A percentile compares a stretch with the other conserved stretches of the same genome.
Evolutionary conservation across 169 alveolate genomes (phyloP).

Genomic region (Prorocentrum cordatum): DNA sequence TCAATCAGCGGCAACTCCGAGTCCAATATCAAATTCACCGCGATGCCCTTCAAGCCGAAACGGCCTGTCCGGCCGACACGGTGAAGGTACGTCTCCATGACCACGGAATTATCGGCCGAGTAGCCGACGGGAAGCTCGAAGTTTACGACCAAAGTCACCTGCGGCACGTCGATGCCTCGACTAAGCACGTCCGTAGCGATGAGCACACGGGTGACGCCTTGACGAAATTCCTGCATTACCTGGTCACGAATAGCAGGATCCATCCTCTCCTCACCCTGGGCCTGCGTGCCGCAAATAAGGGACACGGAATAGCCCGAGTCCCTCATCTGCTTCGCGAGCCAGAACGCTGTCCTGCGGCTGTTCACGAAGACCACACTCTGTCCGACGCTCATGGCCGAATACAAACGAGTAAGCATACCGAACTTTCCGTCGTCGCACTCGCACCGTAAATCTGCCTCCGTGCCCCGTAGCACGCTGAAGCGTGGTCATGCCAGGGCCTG

Average conservation of each 20-base stretch:
- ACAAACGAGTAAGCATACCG: slow-evolving; percentile 86
- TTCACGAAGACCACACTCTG: slow-evolving; percentile 96
- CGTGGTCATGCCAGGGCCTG: background rate
- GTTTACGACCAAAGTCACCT: slow-evolving; percentile 86
- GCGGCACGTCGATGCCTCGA: slow-evolving; percentile 98
- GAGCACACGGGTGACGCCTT: slow-evolving; percentile 90
- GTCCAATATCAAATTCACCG: slow-evolving; percentile 82
- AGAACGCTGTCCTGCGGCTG: slow-evolving; percentile 85
- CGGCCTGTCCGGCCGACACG: slow-evolving; percentile 98
- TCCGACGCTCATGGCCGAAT: slow-evolving; percentile 91
- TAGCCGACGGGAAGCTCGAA: slow-evolving; percentile 83
- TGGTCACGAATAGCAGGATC: slow-evolving; percentile 89
- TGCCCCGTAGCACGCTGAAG: background rate
- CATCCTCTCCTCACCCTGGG: slow-evolving; percentile 83
- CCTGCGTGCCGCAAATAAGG: slow-evolving; percentile 82
- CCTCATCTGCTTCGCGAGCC: slow-evolving; percentile 35
- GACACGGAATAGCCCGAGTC: slow-evolving; percentile 79
- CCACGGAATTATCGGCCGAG: background rate
- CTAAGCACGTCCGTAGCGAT: slow-evolving; percentile 95
- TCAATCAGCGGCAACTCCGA: slow-evolving; percentile 6
- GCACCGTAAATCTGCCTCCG: slow-evolving; percentile 73
- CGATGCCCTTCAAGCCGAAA: slow-evolving; percentile 93
- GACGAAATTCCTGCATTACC: slow-evolving; percentile 91
- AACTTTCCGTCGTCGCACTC: slow-evolving; percentile 91
- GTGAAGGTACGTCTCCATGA: slow-evolving; percentile 85